Percentiles rank a stretch among this genome's conserved stretches.
Conservation (phyloP, 768 basidiomycete genomes). For the Auriscalpium microsporum region DNA sequence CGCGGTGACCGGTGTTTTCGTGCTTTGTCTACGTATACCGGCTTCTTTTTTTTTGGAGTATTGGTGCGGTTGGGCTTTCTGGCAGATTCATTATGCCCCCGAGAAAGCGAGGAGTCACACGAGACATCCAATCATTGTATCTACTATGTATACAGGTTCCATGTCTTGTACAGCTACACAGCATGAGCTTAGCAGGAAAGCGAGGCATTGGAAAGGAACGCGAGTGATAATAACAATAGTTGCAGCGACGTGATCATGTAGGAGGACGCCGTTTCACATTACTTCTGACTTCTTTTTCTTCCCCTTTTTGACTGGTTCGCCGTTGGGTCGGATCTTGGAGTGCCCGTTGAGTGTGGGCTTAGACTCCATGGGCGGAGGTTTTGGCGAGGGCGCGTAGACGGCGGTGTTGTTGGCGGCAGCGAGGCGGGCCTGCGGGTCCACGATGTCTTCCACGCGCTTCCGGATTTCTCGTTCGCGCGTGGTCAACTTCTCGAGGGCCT, state of each 20-base stretch:
- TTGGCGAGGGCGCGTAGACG: constrained; percentile 9
- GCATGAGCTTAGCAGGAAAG: not conserved
- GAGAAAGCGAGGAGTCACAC: constrained; percentile 11
- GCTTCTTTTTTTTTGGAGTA: not conserved
- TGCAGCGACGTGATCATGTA: too few species aligned
- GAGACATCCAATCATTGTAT: constrained; percentile 11
- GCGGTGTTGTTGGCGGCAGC: constrained; percentile 1
- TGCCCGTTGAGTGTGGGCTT: constrained; percentile 24
- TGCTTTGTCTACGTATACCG: not conserved
- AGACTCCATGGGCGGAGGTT: constrained; percentile 12
- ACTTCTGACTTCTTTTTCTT: constrained; percentile 14
- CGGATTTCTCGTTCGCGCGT: constrained; percentile 72
- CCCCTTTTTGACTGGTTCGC: constrained; percentile 14
- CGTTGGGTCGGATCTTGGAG: constrained; percentile 11
- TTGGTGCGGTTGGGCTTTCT: constrained; percentile 12
- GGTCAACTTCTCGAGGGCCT: constrained; percentile 55
- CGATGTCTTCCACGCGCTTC: constrained; percentile 65
- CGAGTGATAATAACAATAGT: not conserved
- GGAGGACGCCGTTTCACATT: not conserved
- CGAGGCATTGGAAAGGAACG: constrained; percentile 18
- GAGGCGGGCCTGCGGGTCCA: constrained; percentile 22
- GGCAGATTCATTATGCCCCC: constrained; percentile 33
- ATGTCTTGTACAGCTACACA: constrained; percentile 13
- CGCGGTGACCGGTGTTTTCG: not conserved
- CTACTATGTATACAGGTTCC: constrained; percentile 23